Evolutionary conservation across 768 basidiomycete species (phyloP).

Genomic region (Rhodotorula graminis): DNA sequence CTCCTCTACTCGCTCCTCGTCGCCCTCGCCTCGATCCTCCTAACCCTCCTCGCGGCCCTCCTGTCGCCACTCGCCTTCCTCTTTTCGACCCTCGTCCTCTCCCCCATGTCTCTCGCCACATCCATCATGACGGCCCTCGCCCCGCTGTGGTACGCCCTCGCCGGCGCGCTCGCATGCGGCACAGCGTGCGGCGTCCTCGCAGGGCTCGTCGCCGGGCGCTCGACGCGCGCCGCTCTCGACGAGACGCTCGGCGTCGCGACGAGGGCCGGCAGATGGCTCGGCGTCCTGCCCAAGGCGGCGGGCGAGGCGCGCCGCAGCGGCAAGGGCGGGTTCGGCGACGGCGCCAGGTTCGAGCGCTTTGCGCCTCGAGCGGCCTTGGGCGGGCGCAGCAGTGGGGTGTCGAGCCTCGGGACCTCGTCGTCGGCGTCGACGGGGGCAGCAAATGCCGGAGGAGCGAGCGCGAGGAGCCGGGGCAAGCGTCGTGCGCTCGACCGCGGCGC

Average conservation of each 20-base stretch:
- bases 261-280: slow-evolving; percentile 8
- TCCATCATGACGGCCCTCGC: background rate
- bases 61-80: background rate
- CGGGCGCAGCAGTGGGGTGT: background rate
- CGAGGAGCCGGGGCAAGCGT: background rate
- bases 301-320: background rate
- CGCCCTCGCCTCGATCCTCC: background rate
- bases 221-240: slow-evolving; percentile 6
- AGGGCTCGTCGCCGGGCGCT: background rate
- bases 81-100: background rate
- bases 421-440: background rate
- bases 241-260: background rate
- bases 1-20: slow-evolving; percentile 5
- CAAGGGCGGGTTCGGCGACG: background rate
- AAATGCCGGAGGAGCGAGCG: background rate
- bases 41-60: background rate
- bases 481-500: background rate
- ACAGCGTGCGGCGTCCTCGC: slow-evolving; percentile 1
- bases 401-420: background rate
- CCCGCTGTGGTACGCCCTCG: slow-evolving; percentile 17
- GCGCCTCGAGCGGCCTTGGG: background rate
- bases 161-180: slow-evolving; percentile 10
- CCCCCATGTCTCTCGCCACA: background rate
- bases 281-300: background rate
- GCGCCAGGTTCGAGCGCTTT: background rate